Percentiles rank a stretch among this genome's conserved stretches.
phyloP scores from a whole-genome alignment of 306 rosid species.

The Lathyrus aphaca region DNA sequence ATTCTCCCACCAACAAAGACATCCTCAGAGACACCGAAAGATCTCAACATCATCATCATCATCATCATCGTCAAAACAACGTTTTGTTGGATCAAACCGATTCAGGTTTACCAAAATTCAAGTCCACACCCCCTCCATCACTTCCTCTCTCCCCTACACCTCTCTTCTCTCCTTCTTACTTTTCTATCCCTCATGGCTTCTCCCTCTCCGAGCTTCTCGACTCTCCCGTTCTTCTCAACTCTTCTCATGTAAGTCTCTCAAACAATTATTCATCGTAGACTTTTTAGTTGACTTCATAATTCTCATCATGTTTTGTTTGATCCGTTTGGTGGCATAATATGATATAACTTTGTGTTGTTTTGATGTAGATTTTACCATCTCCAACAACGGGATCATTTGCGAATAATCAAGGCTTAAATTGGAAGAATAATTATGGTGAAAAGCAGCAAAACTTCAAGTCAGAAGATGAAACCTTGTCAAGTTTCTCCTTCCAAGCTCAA shows the following conservation, averaged over 20 bases:
- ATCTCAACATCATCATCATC: constrained; percentile 4
- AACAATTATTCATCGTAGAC: background rate
- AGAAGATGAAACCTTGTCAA: constrained; percentile 58
- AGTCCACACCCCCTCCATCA: constrained; percentile 80
- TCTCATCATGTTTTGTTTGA: background rate
- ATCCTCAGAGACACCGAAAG: constrained; percentile 25
- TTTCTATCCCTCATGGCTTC: constrained; percentile 71
- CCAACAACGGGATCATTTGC: constrained; percentile 82
- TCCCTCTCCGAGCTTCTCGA: constrained; percentile 90
- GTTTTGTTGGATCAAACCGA: constrained; percentile 58
- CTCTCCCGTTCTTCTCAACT: constrained; percentile 79
- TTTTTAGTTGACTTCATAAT: background rate
- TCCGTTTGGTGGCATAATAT: background rate
- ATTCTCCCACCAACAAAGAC: constrained; percentile 45
- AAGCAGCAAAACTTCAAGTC: constrained; percentile 55
- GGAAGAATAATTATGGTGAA: constrained; percentile 55
- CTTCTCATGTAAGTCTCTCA: constrained; percentile 62
- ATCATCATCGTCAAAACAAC: background rate
- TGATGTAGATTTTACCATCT: constrained; percentile 65
- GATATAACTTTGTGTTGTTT: constrained; percentile 1
- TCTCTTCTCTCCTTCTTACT: constrained; percentile 77
- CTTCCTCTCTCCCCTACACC: constrained; percentile 64
- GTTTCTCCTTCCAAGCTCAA: constrained; percentile 71
- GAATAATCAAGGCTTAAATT: constrained; percentile 52
- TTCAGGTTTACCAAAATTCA: constrained; percentile 78